phyloP scores from a whole-genome alignment of 805 yeast species.

The Cyberlindnera amylophila region DNA sequence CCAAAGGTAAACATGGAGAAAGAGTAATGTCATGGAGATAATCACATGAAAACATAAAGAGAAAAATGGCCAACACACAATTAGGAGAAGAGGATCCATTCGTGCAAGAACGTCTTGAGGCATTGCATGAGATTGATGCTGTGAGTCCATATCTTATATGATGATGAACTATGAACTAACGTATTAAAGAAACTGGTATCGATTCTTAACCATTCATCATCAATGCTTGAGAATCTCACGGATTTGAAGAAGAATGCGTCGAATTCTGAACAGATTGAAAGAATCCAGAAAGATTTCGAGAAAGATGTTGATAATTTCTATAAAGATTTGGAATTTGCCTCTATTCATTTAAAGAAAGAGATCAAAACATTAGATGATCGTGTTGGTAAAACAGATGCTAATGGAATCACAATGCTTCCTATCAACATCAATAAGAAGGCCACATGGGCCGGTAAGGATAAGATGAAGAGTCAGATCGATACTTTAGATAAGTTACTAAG shows the following conservation, averaged over 20 bases:
- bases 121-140: slow-evolving; percentile 48
- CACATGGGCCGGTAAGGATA: slow-evolving; percentile 57
- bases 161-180: no score
- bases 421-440: slow-evolving; percentile 68
- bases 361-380: slow-evolving; percentile 60
- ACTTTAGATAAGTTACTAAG: slow-evolving; percentile 29
- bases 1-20: not conserved
- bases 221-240: slow-evolving; percentile 40
- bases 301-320: slow-evolving; percentile 46
- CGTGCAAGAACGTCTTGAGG: slow-evolving; percentile 48
- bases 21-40: no score
- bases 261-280: slow-evolving; percentile 21
- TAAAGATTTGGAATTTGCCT: slow-evolving; percentile 50
- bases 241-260: slow-evolving; percentile 30
- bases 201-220: slow-evolving; percentile 46
- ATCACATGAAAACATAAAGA: no score
- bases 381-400: slow-evolving; percentile 44
- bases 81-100: slow-evolving; percentile 29
- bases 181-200: slow-evolving; percentile 40
- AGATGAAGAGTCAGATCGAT: slow-evolving; percentile 46
- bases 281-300: slow-evolving; percentile 38
- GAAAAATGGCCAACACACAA: not conserved
- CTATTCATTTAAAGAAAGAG: slow-evolving; percentile 61
- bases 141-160: no score
- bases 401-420: slow-evolving; percentile 57